These are phyloP conservation scores for Anastatica hierochuntica DNA, from an alignment of 345 rosid species.

Conservation along the genomic window DNA sequence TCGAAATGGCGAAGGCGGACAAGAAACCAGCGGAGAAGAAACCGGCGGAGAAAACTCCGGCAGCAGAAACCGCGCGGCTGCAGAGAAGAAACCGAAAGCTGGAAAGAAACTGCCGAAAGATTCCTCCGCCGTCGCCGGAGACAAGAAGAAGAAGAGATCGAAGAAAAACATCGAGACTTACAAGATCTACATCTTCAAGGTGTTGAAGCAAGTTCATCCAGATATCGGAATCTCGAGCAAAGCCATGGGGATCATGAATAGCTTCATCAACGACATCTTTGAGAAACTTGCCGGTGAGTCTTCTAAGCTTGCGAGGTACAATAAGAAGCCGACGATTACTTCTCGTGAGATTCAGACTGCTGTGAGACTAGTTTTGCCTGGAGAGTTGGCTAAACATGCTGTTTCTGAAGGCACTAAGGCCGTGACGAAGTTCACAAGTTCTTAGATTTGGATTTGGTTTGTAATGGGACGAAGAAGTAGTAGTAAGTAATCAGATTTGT, in stretches of 20 bases:
- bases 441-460: constrained; percentile 4
- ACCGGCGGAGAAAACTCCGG: constrained; percentile 20
- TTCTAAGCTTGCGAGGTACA: too few species aligned
- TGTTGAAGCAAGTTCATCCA: constrained; percentile 48
- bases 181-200: constrained; percentile 61
- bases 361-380: too few species aligned
- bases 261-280: too few species aligned
- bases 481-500: too few species aligned
- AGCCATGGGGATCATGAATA: constrained; percentile 32
- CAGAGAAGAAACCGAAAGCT: constrained; percentile 50
- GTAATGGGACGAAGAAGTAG: too few species aligned
- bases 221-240: constrained; percentile 35
- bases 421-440: constrained; percentile 23
- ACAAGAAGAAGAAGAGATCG: constrained; percentile 42
- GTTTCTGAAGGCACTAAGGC: too few species aligned
- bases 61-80: constrained; percentile 11
- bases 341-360: too few species aligned
- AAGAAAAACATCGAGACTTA: constrained; percentile 49
- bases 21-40: constrained; percentile 31
- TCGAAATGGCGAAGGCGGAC: constrained; percentile 18
- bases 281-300: too few species aligned
- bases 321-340: too few species aligned
- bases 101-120: constrained; percentile 47
- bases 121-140: constrained; percentile 22
- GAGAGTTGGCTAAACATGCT: too few species aligned